Percentiles rank a stretch among this genome's conserved stretches.
Conservation (phyloP, 495 filamentous ascomycete genomes). For the Lindgomyces ingoldianus region DNA sequence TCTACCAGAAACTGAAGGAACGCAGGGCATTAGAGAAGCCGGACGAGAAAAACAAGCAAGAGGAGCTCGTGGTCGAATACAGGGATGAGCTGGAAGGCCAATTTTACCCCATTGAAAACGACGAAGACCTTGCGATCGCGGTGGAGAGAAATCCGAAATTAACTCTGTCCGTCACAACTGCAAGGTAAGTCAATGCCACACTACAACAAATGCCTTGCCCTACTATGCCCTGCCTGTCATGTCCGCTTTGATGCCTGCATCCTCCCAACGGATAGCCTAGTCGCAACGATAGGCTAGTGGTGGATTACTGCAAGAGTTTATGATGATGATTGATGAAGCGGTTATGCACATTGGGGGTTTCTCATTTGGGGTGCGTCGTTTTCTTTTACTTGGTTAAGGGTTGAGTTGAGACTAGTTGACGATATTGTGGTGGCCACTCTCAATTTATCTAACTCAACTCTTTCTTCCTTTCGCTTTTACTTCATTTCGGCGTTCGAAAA, state of each 20-base stretch:
- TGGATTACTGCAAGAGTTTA: no score
- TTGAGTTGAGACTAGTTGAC: not conserved
- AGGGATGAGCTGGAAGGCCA: slow-evolving; percentile 80
- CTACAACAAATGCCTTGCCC: no score
- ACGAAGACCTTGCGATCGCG: slow-evolving; percentile 79
- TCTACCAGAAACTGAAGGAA: slow-evolving; percentile 68
- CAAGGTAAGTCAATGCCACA: slow-evolving; percentile 7
- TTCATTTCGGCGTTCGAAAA: not conserved
- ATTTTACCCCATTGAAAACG: slow-evolving; percentile 69
- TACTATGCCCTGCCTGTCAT: no score
- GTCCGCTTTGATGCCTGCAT: no score
- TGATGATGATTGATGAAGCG: no score
- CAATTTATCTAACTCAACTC: no score
- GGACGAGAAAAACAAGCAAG: slow-evolving; percentile 46
- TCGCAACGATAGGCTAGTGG: no score
- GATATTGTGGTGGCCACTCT: not conserved
- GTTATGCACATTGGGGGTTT: not conserved
- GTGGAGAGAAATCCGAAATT: slow-evolving; percentile 83
- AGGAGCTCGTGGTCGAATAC: slow-evolving; percentile 76
- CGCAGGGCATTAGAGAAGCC: slow-evolving; percentile 43
- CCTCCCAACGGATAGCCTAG: no score
- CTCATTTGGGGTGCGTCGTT: not conserved
- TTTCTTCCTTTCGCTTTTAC: not conserved
- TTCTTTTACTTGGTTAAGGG: not conserved
- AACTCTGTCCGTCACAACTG: slow-evolving; percentile 66